These are phyloP conservation scores for Nepenthes gracilis DNA, from an alignment of 148 eudicot genomes.

Conservation along the genomic window DNA sequence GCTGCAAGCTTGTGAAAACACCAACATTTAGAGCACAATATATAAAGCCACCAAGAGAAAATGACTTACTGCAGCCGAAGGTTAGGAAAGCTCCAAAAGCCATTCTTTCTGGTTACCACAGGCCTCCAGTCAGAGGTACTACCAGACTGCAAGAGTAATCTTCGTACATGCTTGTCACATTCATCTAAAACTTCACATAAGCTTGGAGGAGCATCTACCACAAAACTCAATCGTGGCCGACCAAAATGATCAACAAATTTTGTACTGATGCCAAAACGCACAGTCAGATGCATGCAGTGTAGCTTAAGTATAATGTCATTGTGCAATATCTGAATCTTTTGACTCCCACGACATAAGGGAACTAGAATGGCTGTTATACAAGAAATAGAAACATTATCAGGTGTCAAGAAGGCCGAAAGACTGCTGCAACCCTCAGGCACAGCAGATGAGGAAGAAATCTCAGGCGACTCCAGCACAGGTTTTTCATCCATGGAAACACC, in stretches of 20 bases:
- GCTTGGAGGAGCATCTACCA: slow-evolving; percentile 62
- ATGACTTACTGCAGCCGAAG: slow-evolving; percentile 73
- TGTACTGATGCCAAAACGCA: slow-evolving; percentile 61
- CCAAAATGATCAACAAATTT: slow-evolving; percentile 67
- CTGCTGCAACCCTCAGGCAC: slow-evolving; percentile 22
- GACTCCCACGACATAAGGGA: slow-evolving; percentile 37
- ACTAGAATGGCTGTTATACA: slow-evolving; percentile 35
- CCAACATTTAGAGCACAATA: not conserved
- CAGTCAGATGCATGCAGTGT: slow-evolving; percentile 35
- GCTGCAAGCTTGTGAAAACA: too few species aligned
- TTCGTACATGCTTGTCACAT: slow-evolving; percentile 54
- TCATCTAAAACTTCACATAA: slow-evolving; percentile 59
- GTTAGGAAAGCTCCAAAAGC: slow-evolving; percentile 59
- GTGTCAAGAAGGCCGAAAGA: slow-evolving; percentile 32
- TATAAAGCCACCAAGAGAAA: slow-evolving; percentile 2
- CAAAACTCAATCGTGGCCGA: slow-evolving; percentile 70
- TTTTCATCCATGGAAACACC: slow-evolving; percentile 28
- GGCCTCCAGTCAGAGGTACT: slow-evolving; percentile 79
- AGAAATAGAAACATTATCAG: slow-evolving; percentile 43
- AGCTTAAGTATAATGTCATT: slow-evolving; percentile 30
- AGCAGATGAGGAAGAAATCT: slow-evolving; percentile 18
- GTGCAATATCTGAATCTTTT: slow-evolving; percentile 51
- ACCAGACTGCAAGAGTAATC: slow-evolving; percentile 42
- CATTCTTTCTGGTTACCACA: slow-evolving; percentile 53
- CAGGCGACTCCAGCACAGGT: slow-evolving; percentile 16